These are phyloP conservation scores for Dothideomycetes sp. DNA, from an alignment of 2,329 filamentous ascomycete genomes.

Conservation along the genomic window DNA sequence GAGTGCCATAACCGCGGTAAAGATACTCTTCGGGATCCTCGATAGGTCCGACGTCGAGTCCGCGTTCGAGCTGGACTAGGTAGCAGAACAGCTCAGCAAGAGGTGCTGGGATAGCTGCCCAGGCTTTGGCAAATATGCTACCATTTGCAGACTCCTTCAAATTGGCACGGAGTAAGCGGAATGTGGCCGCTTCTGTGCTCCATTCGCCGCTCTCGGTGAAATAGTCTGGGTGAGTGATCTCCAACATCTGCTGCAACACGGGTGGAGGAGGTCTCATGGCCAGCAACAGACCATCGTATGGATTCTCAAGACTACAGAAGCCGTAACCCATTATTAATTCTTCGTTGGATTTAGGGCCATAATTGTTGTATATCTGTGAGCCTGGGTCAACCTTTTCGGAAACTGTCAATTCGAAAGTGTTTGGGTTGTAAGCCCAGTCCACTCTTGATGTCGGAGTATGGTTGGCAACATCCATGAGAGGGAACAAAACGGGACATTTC, in stretches of 20 bases:
- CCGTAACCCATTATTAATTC: conserved; percentile 46
- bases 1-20: conserved; percentile 19
- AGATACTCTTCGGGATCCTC: conserved; percentile 22
- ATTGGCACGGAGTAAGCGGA: conserved; percentile 24
- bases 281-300: conserved; percentile 37
- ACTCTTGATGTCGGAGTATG: conserved; percentile 39
- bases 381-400: conserved; percentile 28
- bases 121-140: conserved; percentile 2
- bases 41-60: conserved; percentile 23
- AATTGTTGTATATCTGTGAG: conserved; percentile 44
- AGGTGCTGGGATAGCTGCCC: conserved; percentile 22
- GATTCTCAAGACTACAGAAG: conserved; percentile 40
- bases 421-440: conserved; percentile 37
- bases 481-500: conserved; percentile 39
- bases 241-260: conserved; percentile 26
- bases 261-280: conserved; percentile 32
- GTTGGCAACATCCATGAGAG: conserved; percentile 41
- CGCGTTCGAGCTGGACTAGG: conserved; percentile 26
- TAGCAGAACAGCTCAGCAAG: conserved; percentile 29
- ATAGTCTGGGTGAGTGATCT: conserved; percentile 24
- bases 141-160: conserved; percentile 3
- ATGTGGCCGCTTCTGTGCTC: conserved; percentile 29
- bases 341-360: conserved; percentile 44
- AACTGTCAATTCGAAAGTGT: conserved; percentile 32
- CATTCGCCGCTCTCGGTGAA: conserved; percentile 25